These are phyloP conservation scores for Leccinellum albellum DNA, from an alignment of 768 basidiomycete genomes.

Conservation along the genomic window DNA sequence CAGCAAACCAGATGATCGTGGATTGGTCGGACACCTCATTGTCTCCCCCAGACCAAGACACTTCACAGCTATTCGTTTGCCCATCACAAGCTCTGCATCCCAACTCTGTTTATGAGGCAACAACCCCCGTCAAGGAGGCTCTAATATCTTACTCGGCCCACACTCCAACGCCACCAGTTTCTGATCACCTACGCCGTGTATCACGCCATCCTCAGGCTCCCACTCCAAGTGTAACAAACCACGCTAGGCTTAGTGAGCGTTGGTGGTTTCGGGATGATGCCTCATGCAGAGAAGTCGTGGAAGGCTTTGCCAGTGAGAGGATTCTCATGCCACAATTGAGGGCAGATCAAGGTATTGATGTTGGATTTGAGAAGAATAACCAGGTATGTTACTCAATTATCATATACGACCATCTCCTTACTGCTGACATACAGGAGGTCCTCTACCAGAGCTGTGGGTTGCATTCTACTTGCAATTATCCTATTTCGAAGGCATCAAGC, in stretches of 20 bases:
- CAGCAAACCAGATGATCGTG: no score
- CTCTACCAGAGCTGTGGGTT: neutral
- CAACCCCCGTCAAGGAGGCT: neutral
- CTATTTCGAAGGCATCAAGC: neutral
- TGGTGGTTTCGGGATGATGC: neutral
- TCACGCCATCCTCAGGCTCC: neutral
- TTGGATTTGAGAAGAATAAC: neutral
- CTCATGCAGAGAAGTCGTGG: neutral
- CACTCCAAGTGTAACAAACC: neutral
- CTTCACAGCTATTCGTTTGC: neutral
- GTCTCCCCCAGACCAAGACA: neutral
- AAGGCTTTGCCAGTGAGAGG: neutral
- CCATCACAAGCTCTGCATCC: neutral
- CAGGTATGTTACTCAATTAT: neutral
- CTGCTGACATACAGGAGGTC: neutral
- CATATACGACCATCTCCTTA: neutral
- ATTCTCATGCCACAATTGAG: neutral
- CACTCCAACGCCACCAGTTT: neutral
- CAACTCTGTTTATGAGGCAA: no score
- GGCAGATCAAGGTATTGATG: neutral
- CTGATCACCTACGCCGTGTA: neutral
- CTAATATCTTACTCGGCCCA: neutral
- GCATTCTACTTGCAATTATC: neutral
- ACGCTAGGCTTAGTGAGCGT: neutral
- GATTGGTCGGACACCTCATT: no score